phyloP scores from a whole-genome alignment of 1,284 basidiomycete genomes.

The Leccinum fallax region DNA sequence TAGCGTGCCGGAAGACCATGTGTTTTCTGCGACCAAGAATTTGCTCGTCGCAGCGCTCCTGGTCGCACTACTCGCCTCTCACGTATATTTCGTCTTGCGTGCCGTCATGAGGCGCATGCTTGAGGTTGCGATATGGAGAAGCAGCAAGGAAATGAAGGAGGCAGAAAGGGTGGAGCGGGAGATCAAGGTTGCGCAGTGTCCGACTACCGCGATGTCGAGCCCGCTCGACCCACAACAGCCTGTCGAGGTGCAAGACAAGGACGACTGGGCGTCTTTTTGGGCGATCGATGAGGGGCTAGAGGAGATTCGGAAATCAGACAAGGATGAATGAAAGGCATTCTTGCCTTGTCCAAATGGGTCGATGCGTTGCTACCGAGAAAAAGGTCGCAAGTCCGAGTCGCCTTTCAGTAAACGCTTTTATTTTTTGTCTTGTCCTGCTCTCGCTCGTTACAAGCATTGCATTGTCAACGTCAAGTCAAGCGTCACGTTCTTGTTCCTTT shows the following conservation, averaged over 20 bases:
- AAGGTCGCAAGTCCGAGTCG: not conserved
- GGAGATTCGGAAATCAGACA: constrained; percentile 28
- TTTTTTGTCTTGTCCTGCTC: not conserved
- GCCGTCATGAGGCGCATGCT: constrained; percentile 65
- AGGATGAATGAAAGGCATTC: constrained; percentile 19
- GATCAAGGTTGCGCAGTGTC: constrained; percentile 53
- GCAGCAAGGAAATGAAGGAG: constrained; percentile 63
- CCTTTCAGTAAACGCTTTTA: too few species aligned
- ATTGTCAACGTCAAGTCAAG: not conserved
- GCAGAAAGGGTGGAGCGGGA: constrained; percentile 57
- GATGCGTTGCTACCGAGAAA: not conserved
- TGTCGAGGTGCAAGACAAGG: constrained; percentile 1
- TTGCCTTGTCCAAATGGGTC: not conserved
- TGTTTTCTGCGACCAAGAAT: constrained; percentile 47
- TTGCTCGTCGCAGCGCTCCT: constrained; percentile 70
- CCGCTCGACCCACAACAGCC: constrained; percentile 2
- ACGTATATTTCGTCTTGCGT: constrained; percentile 75
- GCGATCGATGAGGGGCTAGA: constrained; percentile 28
- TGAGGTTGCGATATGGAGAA: constrained; percentile 76
- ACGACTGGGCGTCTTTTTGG: constrained; percentile 30
- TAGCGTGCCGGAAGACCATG: constrained; percentile 17
- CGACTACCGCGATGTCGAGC: constrained; percentile 8
- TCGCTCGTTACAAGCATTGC: not conserved
- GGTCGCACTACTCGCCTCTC: constrained; percentile 77
- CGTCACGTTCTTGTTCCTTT: not conserved